Conservation (phyloP, 2,329 filamentous ascomycete species). For the Biscogniauxia mediterranea region DNA sequence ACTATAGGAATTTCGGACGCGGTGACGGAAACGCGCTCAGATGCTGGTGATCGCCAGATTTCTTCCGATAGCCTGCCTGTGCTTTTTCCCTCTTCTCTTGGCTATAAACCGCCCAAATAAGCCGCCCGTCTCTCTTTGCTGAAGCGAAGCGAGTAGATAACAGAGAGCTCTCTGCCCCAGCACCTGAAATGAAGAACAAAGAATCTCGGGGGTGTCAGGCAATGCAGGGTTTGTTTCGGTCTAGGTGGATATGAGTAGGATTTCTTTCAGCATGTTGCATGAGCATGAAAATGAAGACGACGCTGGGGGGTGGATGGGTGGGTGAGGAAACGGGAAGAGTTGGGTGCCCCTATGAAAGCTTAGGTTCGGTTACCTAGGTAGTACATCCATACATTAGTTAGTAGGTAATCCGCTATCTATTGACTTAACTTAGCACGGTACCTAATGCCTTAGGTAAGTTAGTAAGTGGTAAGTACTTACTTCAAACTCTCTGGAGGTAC, state of each 20-base stretch:
- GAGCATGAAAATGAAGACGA: not conserved
- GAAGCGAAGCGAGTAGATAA: too few species aligned
- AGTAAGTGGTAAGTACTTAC: not conserved
- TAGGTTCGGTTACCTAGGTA: not conserved
- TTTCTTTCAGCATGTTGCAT: not conserved
- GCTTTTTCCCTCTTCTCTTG: too few species aligned
- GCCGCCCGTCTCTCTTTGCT: too few species aligned
- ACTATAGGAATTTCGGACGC: not conserved
- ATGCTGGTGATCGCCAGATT: not conserved
- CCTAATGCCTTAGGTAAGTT: too few species aligned
- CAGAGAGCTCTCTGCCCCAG: not conserved
- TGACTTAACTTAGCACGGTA: too few species aligned
- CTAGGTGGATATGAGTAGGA: not conserved
- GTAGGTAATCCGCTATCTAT: too few species aligned
- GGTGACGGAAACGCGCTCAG: not conserved
- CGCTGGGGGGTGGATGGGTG: too few species aligned
- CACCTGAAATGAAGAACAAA: not conserved
- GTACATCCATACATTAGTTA: too few species aligned
- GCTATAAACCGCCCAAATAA: too few species aligned
- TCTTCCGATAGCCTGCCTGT: not conserved
- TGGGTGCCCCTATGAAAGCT: not conserved
- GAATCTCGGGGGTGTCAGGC: not conserved
- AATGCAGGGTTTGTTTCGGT: not conserved
- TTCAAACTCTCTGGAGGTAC: not conserved
- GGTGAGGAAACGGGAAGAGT: too few species aligned